A percentile compares a stretch with the other conserved stretches of the same genome.
Conservation (phyloP, 768 basidiomycete genomes). For the Sutorius australiensis region DNA sequence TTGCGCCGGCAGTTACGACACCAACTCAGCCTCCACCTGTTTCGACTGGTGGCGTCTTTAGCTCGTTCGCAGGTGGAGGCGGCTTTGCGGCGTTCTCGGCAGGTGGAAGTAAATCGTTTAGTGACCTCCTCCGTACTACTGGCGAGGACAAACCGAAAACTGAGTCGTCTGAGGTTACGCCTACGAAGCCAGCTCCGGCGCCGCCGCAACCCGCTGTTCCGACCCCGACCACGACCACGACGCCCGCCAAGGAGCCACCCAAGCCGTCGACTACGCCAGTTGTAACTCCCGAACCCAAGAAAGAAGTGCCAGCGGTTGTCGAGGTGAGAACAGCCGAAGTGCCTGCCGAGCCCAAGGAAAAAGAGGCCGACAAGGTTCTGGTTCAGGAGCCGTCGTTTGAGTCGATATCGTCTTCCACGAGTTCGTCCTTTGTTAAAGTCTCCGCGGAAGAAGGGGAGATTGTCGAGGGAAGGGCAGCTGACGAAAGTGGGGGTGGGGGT, state of each 20-base stretch:
- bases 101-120: constrained; percentile 51
- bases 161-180: constrained; percentile 16
- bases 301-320: not conserved
- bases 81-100: constrained; percentile 53
- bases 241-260: constrained; percentile 13
- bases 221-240: constrained; percentile 10
- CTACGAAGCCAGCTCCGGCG: constrained; percentile 1
- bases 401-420: constrained; percentile 39
- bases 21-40: constrained; percentile 10
- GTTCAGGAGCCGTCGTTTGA: constrained; percentile 19
- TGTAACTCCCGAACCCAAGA: not conserved
- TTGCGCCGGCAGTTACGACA: constrained; percentile 9
- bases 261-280: not conserved
- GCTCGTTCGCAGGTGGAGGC: constrained; percentile 27
- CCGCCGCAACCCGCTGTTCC: constrained; percentile 1
- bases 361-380: not conserved
- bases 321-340: constrained; percentile 2
- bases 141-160: constrained; percentile 26
- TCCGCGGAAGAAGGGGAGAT: constrained; percentile 26
- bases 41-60: constrained; percentile 22
- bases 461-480: constrained; percentile 10
- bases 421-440: constrained; percentile 50
- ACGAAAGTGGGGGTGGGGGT: constrained; percentile 24
- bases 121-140: constrained; percentile 51
- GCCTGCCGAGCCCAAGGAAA: constrained; percentile 6